Percentiles rank a stretch among this genome's conserved stretches.
Conservation (phyloP, 768 basidiomycete species). For the Cyclocybe cylindracea region DNA sequence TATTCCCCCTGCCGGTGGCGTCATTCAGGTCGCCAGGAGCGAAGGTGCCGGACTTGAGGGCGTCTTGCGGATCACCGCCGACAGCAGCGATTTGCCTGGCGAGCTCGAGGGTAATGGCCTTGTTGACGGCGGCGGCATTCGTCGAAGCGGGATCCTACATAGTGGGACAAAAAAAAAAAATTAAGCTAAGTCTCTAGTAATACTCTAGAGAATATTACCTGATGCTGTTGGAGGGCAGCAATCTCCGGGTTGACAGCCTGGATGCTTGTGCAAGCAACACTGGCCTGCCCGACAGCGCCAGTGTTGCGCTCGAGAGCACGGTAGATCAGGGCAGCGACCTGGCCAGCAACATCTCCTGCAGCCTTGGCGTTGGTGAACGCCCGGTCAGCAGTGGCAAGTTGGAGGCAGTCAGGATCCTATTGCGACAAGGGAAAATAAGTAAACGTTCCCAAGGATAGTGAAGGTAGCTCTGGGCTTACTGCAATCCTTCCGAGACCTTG, state of each 20-base stretch:
- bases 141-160: slow-evolving; percentile 59
- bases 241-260: slow-evolving; percentile 65
- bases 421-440: not conserved
- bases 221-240: slow-evolving; percentile 63
- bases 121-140: slow-evolving; percentile 60
- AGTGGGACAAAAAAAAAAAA: slow-evolving; percentile 2
- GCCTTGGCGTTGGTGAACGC: slow-evolving; percentile 77
- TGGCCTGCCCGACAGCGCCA: slow-evolving; percentile 47
- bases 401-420: slow-evolving; percentile 60
- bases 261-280: slow-evolving; percentile 52
- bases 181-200: not conserved
- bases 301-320: slow-evolving; percentile 71
- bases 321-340: slow-evolving; percentile 60
- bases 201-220: slow-evolving; percentile 28
- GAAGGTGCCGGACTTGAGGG: slow-evolving; percentile 63
- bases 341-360: slow-evolving; percentile 53
- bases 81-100: slow-evolving; percentile 65
- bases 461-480: slow-evolving; percentile 27
- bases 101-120: slow-evolving; percentile 60
- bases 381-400: slow-evolving; percentile 66
- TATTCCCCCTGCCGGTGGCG: slow-evolving; percentile 53
- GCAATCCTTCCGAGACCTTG: slow-evolving; percentile 54
- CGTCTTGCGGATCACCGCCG: slow-evolving; percentile 61
- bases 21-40: slow-evolving; percentile 56
- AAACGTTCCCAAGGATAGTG: not conserved